A percentile compares a stretch with the other conserved stretches of the same genome.
These are phyloP conservation scores for Rubroboletus satanas DNA, from an alignment of 768 basidiomycete species.

Conservation along the genomic window DNA sequence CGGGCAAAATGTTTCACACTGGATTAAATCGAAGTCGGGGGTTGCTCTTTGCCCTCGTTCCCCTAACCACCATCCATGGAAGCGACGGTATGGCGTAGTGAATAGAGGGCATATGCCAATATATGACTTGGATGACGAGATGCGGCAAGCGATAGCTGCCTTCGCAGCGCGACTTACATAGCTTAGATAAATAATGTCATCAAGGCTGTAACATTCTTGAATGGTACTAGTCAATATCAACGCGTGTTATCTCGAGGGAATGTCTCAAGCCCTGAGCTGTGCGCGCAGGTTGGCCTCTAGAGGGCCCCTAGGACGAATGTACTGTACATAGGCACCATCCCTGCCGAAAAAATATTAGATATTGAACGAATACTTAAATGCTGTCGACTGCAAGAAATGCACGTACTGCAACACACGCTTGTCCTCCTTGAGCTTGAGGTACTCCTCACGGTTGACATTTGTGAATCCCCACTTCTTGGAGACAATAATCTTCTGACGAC, in stretches of 20 bases:
- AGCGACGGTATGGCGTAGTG: slow-evolving; percentile 60
- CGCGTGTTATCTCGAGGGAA: slow-evolving; percentile 2
- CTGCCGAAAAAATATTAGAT: slow-evolving; percentile 6
- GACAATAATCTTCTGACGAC: slow-evolving; percentile 94
- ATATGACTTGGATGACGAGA: not conserved
- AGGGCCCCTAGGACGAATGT: slow-evolving; percentile 83
- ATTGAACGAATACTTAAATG: not conserved
- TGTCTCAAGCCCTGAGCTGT: slow-evolving; percentile 66
- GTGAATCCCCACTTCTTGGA: slow-evolving; percentile 99
- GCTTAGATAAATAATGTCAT: slow-evolving; percentile 8
- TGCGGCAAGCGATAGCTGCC: not conserved
- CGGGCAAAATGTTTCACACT: slow-evolving; percentile 14
- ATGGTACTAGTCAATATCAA: slow-evolving; percentile 14
- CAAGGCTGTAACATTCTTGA: slow-evolving; percentile 20
- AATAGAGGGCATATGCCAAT: slow-evolving; percentile 53
- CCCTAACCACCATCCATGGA: slow-evolving; percentile 66
- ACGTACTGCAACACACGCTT: slow-evolving; percentile 87
- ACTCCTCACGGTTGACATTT: slow-evolving; percentile 86
- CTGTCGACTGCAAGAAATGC: not conserved
- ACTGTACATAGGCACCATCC: slow-evolving; percentile 95
- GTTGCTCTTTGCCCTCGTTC: slow-evolving; percentile 75
- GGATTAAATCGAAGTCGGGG: slow-evolving; percentile 9
- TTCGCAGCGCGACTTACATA: slow-evolving; percentile 4
- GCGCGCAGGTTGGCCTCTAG: slow-evolving; percentile 82
- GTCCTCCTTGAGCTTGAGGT: slow-evolving; percentile 81